phyloP scores from a whole-genome alignment of 2,329 filamentous ascomycete species.

The Nakataea oryzae region DNA sequence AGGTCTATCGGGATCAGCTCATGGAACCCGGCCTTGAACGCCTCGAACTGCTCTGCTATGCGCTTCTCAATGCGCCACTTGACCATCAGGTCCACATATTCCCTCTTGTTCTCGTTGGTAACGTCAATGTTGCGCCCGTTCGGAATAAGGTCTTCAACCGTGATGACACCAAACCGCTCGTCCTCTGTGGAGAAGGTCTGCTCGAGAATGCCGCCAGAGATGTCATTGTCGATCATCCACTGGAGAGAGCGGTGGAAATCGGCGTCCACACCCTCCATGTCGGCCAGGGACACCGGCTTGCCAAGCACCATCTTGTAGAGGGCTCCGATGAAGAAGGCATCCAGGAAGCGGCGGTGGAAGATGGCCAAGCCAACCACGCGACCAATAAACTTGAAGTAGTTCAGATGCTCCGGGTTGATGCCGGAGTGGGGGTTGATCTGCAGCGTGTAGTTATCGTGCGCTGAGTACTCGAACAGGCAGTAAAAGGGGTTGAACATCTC shows the following conservation, averaged over 20 bases:
- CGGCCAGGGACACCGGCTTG: slow-evolving; percentile 81
- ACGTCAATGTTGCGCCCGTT: slow-evolving; percentile 87
- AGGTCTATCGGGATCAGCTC: slow-evolving; percentile 94
- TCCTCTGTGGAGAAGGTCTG: slow-evolving; percentile 96
- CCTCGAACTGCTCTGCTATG: slow-evolving; percentile 95
- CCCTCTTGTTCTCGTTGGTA: slow-evolving; percentile 97
- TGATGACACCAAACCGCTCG: slow-evolving; percentile 90
- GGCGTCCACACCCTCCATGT: slow-evolving; percentile 98
- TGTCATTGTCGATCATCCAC: slow-evolving; percentile 98
- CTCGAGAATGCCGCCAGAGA: slow-evolving; percentile 82
- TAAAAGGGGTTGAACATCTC: slow-evolving; percentile 99
- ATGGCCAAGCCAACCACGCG: slow-evolving; percentile 94
- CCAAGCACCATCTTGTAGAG: slow-evolving; percentile 99
- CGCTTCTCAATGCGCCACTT: slow-evolving; percentile 99
- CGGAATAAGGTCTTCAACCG: slow-evolving; percentile 88
- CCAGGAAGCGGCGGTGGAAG: slow-evolving; percentile 93
- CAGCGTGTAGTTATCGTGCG: slow-evolving; percentile 98
- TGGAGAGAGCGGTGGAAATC: slow-evolving; percentile 94
- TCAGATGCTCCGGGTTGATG: slow-evolving; percentile 97
- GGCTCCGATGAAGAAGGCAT: slow-evolving; percentile 98
- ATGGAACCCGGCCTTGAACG: slow-evolving; percentile 94
- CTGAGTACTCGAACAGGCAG: slow-evolving; percentile 98
- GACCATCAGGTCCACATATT: slow-evolving; percentile 97
- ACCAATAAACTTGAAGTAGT: slow-evolving; percentile 99
- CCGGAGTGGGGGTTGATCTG: slow-evolving; percentile 99